Base-by-base conservation (phyloP, 257 asterid species). In the Solanum appendiculatum region DNA sequence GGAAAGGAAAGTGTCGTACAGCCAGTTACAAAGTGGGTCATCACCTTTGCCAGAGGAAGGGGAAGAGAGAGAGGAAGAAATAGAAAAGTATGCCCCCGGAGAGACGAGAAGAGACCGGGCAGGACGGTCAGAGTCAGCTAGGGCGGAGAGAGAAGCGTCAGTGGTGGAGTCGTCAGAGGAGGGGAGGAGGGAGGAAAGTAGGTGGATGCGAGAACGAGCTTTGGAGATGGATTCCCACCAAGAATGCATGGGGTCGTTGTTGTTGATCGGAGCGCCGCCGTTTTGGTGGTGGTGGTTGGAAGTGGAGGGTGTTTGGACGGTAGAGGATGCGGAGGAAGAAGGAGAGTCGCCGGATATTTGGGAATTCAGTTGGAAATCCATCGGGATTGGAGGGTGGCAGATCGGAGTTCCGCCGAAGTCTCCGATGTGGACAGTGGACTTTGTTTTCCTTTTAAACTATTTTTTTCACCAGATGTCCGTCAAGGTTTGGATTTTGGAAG, bases 171-270 rank as follows among this genome's bases (percentile, higher is more conserved):
- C 86, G 34, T 88, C 89, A 25, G 12, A 87, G 20, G 66, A 66
- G 82, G 96, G 96, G 51, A 96, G 90, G 40, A 96, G 90, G 74
- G 94, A 83, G 25, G 97, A 91, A 86, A 97, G 98, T 87, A 92
- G 97, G 85, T 93, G 98, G 91, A 97, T 94, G 73, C 96, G 98
- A 25, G 98, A 68, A n/a, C 99, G 99, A 78, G 99, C 99, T 87
- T 91, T 94, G 90, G 99, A 94, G 88, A 97, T 94, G 91, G 98
- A 94, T 70, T 97, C 99, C 99, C 98, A 97, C 99, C 98, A 97
- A 3, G 98, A 92, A 86, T 93, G 98, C 95, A 93, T 93, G 37
- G 96, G 97, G 83, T 97, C 98, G 87, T 63, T 85, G 89, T 86
- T 88, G 78, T 92, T 63, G 89, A 54, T 86, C 39, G 81, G 46